Conservation (phyloP, 2,329 filamentous ascomycete species). For the Sclerotinia minor region DNA sequence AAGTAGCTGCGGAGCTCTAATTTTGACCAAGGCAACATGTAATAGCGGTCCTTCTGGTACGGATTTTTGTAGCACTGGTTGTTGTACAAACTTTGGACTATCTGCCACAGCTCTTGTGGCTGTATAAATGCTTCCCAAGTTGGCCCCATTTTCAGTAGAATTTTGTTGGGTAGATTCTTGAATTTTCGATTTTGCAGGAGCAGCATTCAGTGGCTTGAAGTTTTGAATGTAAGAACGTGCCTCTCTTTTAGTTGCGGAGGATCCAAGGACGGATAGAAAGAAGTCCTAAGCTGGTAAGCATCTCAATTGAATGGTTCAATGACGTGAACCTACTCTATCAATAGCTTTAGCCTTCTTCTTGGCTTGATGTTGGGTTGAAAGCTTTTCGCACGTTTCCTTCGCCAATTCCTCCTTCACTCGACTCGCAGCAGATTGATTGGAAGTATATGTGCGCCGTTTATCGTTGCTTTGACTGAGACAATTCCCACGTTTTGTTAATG, state of each 20-base stretch:
- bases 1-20: slow-evolving; percentile 71
- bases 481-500: slow-evolving; percentile 33
- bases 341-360: slow-evolving; percentile 50
- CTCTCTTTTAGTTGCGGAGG: slow-evolving; percentile 89
- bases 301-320: neutral
- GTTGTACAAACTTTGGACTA: slow-evolving; percentile 60
- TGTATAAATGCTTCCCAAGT: slow-evolving; percentile 61
- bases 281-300: slow-evolving; percentile 64
- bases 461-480: slow-evolving; percentile 13
- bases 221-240: slow-evolving; percentile 88
- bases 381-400: slow-evolving; percentile 38
- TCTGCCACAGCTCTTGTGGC: slow-evolving; percentile 56
- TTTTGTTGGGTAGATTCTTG: slow-evolving; percentile 24
- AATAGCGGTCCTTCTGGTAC: slow-evolving; percentile 44
- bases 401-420: slow-evolving; percentile 37
- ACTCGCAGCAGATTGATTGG: slow-evolving; percentile 26
- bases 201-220: slow-evolving; percentile 56
- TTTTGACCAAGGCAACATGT: slow-evolving; percentile 83
- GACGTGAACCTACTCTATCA: slow-evolving; percentile 48
- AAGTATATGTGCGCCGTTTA: slow-evolving; percentile 22
- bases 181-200: slow-evolving; percentile 29
- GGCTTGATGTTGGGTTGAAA: slow-evolving; percentile 42
- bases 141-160: slow-evolving; percentile 51
- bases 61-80: slow-evolving; percentile 42
- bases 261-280: slow-evolving; percentile 81